Base-by-base conservation (phyloP, 2,329 filamentous ascomycete species). In the Hortaea werneckii region DNA sequence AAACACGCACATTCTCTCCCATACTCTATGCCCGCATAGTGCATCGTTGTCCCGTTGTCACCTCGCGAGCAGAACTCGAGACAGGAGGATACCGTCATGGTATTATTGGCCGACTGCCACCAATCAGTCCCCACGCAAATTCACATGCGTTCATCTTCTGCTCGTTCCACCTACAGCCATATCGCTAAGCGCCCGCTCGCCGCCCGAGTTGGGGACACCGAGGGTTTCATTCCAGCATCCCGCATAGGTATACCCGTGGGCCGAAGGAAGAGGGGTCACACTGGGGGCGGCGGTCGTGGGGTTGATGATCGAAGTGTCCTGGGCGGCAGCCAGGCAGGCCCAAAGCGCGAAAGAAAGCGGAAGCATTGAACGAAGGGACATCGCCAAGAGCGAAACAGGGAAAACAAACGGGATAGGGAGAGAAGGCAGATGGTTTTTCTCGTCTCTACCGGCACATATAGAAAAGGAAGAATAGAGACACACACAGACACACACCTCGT, bases 181-280 rank as follows among this genome's bases (percentile, higher is more conserved):
- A 40, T 65, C 68, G 13, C 61, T 53, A 4, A 80, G 65, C 11
- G 77, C 74, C 54, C 67, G 69, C 41, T 49, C 58, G 40, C 65
- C 64, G 28, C 65, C 65, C 10, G 74, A 56, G 35, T 65, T 64
- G 3, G 46, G 26, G 29, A 57, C 40, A 10, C 48, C 44, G n/a
- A 67, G 71, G 2, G 76, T 78, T 57, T 80, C 77, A 54, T 77
- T 77, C 64, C 65, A 79, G 65, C 78, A 81, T 46, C 77, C 77
- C n/a, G 62, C 58, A 61, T 79, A 79, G 11, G 45, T 50, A 63
- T 77, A 79, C 38, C 57, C 55, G 26, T 43, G 42, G 3, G 47
- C 48, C 42, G 44, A 53, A 4, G 56, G 43, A 8, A 58, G 41
- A 6, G 53, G 39, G 8, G 50, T 58, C 38, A 51, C 58, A 28